Percentiles rank a stretch among this genome's conserved stretches.
These are phyloP conservation scores for Cladochytrium replicatum DNA, from an alignment of 192 early-diverging fungal genomes.

Conservation along the genomic window DNA sequence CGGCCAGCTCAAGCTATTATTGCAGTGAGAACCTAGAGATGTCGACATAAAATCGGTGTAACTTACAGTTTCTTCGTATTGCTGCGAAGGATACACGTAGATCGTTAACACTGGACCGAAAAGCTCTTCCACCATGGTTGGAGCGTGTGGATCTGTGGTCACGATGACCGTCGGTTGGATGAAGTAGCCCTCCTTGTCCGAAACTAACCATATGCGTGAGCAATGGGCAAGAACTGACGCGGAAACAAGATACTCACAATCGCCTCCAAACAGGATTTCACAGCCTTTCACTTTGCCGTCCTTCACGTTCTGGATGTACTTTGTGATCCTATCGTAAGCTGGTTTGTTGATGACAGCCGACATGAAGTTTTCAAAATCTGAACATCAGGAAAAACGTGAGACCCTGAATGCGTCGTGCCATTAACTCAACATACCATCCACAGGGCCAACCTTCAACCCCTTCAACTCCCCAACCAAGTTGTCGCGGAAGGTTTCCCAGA, in stretches of 20 bases:
- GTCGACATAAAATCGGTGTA: background rate
- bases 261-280: constrained; percentile 85
- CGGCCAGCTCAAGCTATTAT: constrained; percentile 53
- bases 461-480: constrained; percentile 53
- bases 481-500: constrained; percentile 65
- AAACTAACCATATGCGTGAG: too few relatives aligned
- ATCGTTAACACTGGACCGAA: constrained; percentile 94
- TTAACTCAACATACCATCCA: constrained; percentile 42
- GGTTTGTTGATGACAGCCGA: constrained; percentile 87
- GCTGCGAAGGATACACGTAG: constrained; percentile 75
- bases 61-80: constrained; percentile 56
- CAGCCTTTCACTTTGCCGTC: constrained; percentile 45
- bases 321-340: constrained; percentile 88
- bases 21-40: constrained; percentile 6
- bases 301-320: constrained; percentile 76
- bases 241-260: constrained; percentile 39
- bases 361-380: constrained; percentile 75
- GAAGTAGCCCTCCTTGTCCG: constrained; percentile 75
- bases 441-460: constrained; percentile 74
- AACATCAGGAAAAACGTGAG: background rate
- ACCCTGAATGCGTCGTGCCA: constrained; percentile 4
- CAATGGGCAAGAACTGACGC: background rate
- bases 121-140: constrained; percentile 90
- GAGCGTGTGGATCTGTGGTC: constrained; percentile 70
- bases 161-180: constrained; percentile 85